These are phyloP conservation scores for Cardamine resedifolia DNA, from an alignment of 345 rosid genomes.

Conservation along the genomic window DNA sequence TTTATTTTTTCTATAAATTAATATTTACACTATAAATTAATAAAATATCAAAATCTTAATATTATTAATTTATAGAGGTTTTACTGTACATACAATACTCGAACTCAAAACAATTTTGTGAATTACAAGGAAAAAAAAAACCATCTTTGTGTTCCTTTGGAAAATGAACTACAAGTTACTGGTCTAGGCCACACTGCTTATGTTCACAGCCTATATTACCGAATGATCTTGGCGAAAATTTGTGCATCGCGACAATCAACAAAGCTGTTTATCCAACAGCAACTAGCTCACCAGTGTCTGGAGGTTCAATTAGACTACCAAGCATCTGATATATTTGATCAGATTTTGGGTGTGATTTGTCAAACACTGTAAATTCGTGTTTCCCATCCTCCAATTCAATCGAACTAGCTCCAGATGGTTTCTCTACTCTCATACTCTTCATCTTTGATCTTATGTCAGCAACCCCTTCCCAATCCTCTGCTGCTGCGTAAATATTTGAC, in stretches of 20 bases:
- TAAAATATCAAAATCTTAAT: too few species aligned
- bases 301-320: slow-evolving; percentile 41
- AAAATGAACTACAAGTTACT: slow-evolving; percentile 13
- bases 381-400: slow-evolving; percentile 60
- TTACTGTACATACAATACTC: slow-evolving; percentile 1
- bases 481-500: slow-evolving; percentile 68
- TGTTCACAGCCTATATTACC: slow-evolving; percentile 7
- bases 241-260: neutral
- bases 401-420: slow-evolving; percentile 73
- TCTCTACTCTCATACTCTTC: slow-evolving; percentile 57
- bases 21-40: too few species aligned
- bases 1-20: too few species aligned
- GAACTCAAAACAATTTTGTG: slow-evolving; percentile 7
- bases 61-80: too few species aligned
- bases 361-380: slow-evolving; percentile 62
- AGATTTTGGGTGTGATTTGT: slow-evolving; percentile 62
- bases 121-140: slow-evolving; percentile 20
- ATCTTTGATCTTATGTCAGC: slow-evolving; percentile 60
- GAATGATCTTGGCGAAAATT: neutral
- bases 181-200: slow-evolving; percentile 13
- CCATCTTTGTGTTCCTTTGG: slow-evolving; percentile 13
- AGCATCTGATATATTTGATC: slow-evolving; percentile 61
- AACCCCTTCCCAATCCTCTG: slow-evolving; percentile 68
- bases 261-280: slow-evolving; percentile 18
- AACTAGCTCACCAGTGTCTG: slow-evolving; percentile 38